Conservation (phyloP, 2,329 filamentous ascomycete species). For the Ophiostoma ips region DNA sequence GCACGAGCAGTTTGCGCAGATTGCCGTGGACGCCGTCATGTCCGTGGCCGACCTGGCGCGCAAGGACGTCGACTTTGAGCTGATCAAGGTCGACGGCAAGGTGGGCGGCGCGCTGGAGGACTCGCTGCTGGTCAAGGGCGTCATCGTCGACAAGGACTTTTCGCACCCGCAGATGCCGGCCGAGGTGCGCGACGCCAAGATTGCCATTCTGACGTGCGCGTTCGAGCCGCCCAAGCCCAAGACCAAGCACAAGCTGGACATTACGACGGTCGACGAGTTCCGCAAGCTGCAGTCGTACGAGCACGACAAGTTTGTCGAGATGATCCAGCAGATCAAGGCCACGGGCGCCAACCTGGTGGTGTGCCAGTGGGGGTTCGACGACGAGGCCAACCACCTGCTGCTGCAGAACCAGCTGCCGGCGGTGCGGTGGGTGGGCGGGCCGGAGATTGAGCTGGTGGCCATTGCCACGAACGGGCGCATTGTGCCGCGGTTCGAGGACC, state of each 20-base stretch:
- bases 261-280: slow-evolving; percentile 93
- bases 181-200: slow-evolving; percentile 87
- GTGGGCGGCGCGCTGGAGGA: slow-evolving; percentile 90
- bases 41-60: slow-evolving; percentile 92
- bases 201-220: slow-evolving; percentile 92
- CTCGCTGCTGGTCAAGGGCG: slow-evolving; percentile 86
- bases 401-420: slow-evolving; percentile 93
- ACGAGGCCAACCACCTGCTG: slow-evolving; percentile 94
- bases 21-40: slow-evolving; percentile 91
- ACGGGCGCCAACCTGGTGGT: slow-evolving; percentile 95
- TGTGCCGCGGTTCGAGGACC: slow-evolving; percentile 90
- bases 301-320: slow-evolving; percentile 89
- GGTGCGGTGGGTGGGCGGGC: slow-evolving; percentile 94
- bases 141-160: slow-evolving; percentile 99
- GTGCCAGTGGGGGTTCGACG: slow-evolving; percentile 99
- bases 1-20: slow-evolving; percentile 94
- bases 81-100: slow-evolving; percentile 99
- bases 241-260: slow-evolving; percentile 98
- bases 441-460: slow-evolving; percentile 95
- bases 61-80: slow-evolving; percentile 95
- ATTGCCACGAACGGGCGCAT: slow-evolving; percentile 98
- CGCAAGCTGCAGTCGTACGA: slow-evolving; percentile 96
- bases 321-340: slow-evolving; percentile 97
- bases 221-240: slow-evolving; percentile 99
- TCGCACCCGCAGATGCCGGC: slow-evolving; percentile 98